These are phyloP conservation scores for Paratinospora sagittata DNA, from an alignment of 164 flowering plant species.

Conservation along the genomic window DNA sequence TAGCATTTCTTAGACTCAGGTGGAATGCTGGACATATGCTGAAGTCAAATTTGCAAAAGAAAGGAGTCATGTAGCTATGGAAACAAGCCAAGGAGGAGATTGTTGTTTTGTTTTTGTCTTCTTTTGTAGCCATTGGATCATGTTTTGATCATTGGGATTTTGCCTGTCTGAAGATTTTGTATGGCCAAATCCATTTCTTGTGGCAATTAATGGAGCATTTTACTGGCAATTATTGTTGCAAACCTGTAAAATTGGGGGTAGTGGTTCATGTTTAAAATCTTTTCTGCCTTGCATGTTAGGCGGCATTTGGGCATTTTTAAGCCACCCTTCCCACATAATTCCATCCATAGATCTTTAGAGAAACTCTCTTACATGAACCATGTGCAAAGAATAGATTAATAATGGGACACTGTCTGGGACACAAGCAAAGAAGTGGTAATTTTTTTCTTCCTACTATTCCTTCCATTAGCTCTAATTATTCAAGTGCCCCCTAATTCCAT, in stretches of 20 bases:
- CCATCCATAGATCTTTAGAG: neutral
- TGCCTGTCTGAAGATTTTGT: too few species aligned
- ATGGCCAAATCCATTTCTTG: neutral
- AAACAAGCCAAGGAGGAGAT: too few species aligned
- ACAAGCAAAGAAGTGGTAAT: neutral
- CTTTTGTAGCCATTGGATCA: too few species aligned
- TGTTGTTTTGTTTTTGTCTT: too few species aligned
- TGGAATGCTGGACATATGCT: too few species aligned
- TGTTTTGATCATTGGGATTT: too few species aligned
- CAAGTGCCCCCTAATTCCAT: neutral
- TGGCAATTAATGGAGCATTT: neutral
- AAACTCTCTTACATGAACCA: neutral
- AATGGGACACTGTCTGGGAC: neutral
- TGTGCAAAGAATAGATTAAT: neutral
- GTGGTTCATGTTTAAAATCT: too few species aligned
- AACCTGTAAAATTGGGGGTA: neutral
- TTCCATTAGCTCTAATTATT: neutral
- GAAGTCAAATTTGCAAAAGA: too few species aligned
- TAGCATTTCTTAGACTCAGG: too few species aligned
- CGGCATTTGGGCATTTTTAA: neutral
- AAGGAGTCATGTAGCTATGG: too few species aligned
- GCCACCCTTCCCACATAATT: conserved; percentile 1
- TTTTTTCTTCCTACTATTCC: neutral
- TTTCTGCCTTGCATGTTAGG: neutral
- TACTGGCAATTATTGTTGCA: neutral